Conservation (phyloP, 2,329 filamentous ascomycete species). For the Botryotinia convoluta region DNA sequence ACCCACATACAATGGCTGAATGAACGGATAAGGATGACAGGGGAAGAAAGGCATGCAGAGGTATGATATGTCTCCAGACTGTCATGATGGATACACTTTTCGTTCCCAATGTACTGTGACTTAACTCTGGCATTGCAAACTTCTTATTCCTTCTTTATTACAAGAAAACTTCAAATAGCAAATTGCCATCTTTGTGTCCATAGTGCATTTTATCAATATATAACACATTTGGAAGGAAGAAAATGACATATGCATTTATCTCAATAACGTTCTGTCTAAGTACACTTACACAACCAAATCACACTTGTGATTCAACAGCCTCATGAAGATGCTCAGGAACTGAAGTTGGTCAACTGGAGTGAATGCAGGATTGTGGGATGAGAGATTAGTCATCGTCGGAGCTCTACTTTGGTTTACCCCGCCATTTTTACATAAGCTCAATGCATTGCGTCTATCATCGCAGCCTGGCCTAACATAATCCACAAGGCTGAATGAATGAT, state of each 20-base stretch:
- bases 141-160: background rate
- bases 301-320: background rate
- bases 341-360: background rate
- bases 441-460: slow-evolving; percentile 23
- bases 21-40: background rate
- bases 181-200: background rate
- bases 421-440: background rate
- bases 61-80: background rate
- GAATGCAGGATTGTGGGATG: background rate
- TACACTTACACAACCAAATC: background rate
- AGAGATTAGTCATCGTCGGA: slow-evolving; percentile 9
- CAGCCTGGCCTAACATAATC: slow-evolving; percentile 23
- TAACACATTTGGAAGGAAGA: background rate
- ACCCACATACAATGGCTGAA: background rate
- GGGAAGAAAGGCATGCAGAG: background rate
- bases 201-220: background rate
- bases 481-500: slow-evolving; percentile 17
- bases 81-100: background rate
- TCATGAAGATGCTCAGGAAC: background rate
- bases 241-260: background rate
- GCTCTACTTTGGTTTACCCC: background rate
- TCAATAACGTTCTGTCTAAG: background rate
- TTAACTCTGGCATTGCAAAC: background rate
- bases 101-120: background rate
- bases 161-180: background rate